A percentile compares a stretch with the other conserved stretches of the same genome.
Conservation (phyloP, 495 filamentous ascomycete species). For the Niebla homalea region DNA sequence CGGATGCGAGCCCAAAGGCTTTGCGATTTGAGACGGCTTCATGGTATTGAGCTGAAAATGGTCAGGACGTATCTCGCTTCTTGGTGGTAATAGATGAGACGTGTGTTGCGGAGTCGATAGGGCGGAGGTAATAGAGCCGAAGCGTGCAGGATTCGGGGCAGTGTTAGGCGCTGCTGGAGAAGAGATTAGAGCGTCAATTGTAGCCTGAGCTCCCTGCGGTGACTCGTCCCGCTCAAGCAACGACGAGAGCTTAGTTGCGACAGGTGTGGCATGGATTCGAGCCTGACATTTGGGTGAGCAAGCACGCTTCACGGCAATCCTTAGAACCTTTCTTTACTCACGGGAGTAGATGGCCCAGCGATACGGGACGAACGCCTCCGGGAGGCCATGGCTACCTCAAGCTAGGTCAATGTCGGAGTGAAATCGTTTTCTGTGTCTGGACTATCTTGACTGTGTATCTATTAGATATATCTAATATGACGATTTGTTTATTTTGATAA, state of each 20-base stretch:
- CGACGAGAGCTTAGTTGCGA: slow-evolving; percentile 23
- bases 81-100: slow-evolving; percentile 32
- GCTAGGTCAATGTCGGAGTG: no score
- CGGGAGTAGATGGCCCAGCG: no score
- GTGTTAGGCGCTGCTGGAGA: slow-evolving; percentile 32
- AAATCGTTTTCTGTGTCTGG: no score
- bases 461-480: no score
- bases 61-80: slow-evolving; percentile 68
- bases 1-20: neutral
- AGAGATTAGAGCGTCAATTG: slow-evolving; percentile 25
- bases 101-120: slow-evolving; percentile 38
- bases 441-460: no score
- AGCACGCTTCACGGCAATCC: no score
- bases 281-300: no score
- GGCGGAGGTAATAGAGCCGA: slow-evolving; percentile 24
- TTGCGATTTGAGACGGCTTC: slow-evolving; percentile 34
- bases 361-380: no score
- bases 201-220: slow-evolving; percentile 9
- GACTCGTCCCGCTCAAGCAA: slow-evolving; percentile 31
- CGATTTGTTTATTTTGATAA: no score
- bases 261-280: neutral
- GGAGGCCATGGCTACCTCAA: no score
- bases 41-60: slow-evolving; percentile 57
- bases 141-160: slow-evolving; percentile 10
- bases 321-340: no score